phyloP scores from a whole-genome alignment of 164 flowering plant species.

The Houttuynia cordata region DNA sequence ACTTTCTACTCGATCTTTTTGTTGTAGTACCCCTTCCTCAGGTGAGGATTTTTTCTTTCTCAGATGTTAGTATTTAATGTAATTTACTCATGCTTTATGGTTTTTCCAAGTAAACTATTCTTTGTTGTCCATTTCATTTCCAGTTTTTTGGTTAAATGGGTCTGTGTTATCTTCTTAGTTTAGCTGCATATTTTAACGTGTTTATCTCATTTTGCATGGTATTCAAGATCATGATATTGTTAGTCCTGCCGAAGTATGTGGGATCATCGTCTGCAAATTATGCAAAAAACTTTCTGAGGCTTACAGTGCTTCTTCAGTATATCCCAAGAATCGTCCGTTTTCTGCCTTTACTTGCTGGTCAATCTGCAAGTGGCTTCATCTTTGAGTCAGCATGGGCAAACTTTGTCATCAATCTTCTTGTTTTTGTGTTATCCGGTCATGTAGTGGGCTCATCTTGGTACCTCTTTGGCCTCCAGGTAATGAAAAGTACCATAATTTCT shows the following conservation, averaged over 20 bases:
- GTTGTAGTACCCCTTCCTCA: constrained; percentile 81
- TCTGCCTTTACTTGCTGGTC: constrained; percentile 71
- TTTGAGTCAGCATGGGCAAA: constrained; percentile 98
- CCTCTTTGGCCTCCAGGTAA: constrained; percentile 84
- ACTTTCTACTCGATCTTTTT: constrained; percentile 55
- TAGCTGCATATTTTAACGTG: background rate
- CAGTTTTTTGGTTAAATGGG: no score
- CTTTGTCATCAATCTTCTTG: constrained; percentile 78
- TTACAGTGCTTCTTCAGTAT: constrained; percentile 68
- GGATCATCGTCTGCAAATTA: constrained; percentile 63
- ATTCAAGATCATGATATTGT: constrained; percentile 49
- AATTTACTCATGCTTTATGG: no score
- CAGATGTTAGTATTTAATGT: background rate
- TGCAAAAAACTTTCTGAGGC: constrained; percentile 74
- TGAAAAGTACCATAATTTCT: background rate
- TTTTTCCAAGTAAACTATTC: no score
- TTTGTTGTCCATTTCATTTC: no score
- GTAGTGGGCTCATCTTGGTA: constrained; percentile 90
- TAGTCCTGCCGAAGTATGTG: constrained; percentile 32
- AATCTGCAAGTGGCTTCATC: constrained; percentile 63
- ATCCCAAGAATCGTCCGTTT: constrained; percentile 59
- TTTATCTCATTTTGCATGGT: background rate
- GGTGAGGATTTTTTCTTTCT: constrained; percentile 16
- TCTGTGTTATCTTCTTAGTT: background rate
- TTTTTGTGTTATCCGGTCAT: constrained; percentile 69